phyloP scores from a whole-genome alignment of 108 stramenopile genomes.

The Schizochytrium sp. region DNA sequence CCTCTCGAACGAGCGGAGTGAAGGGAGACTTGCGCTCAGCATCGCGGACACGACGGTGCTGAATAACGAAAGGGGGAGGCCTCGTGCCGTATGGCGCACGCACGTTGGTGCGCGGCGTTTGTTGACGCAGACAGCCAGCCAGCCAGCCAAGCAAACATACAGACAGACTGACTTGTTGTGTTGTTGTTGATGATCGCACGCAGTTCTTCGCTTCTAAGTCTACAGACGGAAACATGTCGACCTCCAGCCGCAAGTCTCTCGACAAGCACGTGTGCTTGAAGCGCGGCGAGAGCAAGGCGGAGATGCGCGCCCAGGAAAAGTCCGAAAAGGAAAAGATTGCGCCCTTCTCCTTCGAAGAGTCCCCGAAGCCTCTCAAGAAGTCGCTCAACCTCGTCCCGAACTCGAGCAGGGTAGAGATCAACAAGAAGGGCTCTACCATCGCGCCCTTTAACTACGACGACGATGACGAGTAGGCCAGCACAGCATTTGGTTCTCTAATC shows the following conservation, averaged over 20 bases:
- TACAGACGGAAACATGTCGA: neutral
- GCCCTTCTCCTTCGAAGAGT: neutral
- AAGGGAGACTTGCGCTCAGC: no score
- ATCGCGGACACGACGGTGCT: no score
- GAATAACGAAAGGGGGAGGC: no score
- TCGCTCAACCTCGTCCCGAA: neutral
- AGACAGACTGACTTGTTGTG: neutral
- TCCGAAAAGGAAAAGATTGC: conserved; percentile 7
- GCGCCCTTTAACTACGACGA: neutral
- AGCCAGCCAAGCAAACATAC: no score
- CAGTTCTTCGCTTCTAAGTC: neutral
- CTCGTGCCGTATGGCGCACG: no score
- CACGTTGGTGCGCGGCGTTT: no score
- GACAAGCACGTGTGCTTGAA: conserved; percentile 17
- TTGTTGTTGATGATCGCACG: neutral
- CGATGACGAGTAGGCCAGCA: neutral
- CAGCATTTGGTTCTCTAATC: no score
- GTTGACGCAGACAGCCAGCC: no score
- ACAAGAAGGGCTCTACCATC: neutral
- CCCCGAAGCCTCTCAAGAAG: conserved; percentile 14
- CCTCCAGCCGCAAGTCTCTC: neutral
- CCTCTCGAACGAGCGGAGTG: no score
- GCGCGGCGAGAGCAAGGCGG: neutral
- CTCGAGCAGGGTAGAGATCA: neutral
- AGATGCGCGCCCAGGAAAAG: neutral